Base-by-base conservation (phyloP, 441 rosid genomes). In the Capsella rubella region DNA sequence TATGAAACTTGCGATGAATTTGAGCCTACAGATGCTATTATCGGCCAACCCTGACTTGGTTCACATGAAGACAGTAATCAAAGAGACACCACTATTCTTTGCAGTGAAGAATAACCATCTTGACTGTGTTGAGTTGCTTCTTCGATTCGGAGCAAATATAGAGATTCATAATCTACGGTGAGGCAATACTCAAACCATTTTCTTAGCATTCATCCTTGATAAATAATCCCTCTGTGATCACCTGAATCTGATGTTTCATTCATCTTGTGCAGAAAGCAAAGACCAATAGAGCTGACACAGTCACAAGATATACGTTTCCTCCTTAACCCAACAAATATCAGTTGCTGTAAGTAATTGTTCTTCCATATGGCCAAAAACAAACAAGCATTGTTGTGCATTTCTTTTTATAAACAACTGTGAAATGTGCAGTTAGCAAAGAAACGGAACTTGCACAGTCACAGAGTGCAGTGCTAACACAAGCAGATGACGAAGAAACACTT, bases 81-180 rank as follows among this genome's bases (percentile, higher is more conserved):
- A 81, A 83, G 98, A 93, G 85, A 91, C 98, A 12, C 98, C 98
- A n/a, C 71, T 91, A 9, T 89, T 88, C 87, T 90, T 84, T 64
- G 97, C 97, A 1, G 98, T 85, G 76, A 91, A 82, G 85, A 93
- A 91, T 84, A 86, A 88, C 69, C 85, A 72, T 55, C 83, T 83
- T 72, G 82, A 82, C 28, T 93, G 97, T 75, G 97, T 81, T 67
- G 94, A 88, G 78, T 78, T 89, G 67, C 98, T 93, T 77, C 82
- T 88, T 80, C 78, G 67, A 42, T 79, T 77, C 56, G 97, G 98
- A 43, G 96, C 97, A 39, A 84, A 77, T 82, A 86, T 82, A 65
- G 95, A 87, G 78, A 87, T 89, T 79, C 83, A 87, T 50, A 93
- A 93, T 77, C 76, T 93, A 85, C 91, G 95, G 98, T 93, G 64